Percentiles rank a stretch among this genome's conserved stretches.
Evolutionary conservation across 805 yeast species (phyloP).

Genomic region (Ogataea methylovora): DNA sequence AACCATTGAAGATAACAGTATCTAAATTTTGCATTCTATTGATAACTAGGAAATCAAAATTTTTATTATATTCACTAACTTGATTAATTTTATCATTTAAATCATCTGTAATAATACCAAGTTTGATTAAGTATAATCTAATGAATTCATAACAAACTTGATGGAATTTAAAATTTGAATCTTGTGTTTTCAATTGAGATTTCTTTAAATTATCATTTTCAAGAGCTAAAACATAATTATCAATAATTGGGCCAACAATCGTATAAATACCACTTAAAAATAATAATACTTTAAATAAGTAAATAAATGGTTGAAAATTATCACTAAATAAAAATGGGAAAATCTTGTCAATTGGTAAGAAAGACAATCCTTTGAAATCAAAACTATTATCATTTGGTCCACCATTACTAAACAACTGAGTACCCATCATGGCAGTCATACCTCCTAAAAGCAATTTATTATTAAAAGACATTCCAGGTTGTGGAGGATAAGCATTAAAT

Average conservation of each 20-base stretch:
- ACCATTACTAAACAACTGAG: slow-evolving; percentile 16
- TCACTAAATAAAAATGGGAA: slow-evolving; percentile 17
- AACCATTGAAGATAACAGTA: background rate
- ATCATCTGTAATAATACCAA: slow-evolving; percentile 6
- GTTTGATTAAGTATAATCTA: background rate
- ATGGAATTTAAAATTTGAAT: no score
- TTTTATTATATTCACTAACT: slow-evolving; percentile 8
- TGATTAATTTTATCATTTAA: slow-evolving; percentile 7
- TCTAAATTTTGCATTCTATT: slow-evolving; percentile 7
- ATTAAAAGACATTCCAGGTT: slow-evolving; percentile 12
- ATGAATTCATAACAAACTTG: no score
- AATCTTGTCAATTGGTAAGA: slow-evolving; percentile 14
- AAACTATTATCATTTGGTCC: background rate
- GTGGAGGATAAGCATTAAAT: no score
- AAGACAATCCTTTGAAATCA: slow-evolving; percentile 18
- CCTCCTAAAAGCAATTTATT: slow-evolving; percentile 25
- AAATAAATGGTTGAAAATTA: slow-evolving; percentile 5
- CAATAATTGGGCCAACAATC: slow-evolving; percentile 10
- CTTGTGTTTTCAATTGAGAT: slow-evolving; percentile 1
- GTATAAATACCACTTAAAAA: slow-evolving; percentile 15
- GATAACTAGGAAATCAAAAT: slow-evolving; percentile 8
- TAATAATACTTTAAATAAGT: slow-evolving; percentile 9
- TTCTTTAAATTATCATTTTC: background rate
- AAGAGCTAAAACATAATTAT: no score
- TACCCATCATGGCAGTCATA: slow-evolving; percentile 25